Conservation (phyloP, 768 basidiomycete genomes). For the Psilocybe cubensis region DNA sequence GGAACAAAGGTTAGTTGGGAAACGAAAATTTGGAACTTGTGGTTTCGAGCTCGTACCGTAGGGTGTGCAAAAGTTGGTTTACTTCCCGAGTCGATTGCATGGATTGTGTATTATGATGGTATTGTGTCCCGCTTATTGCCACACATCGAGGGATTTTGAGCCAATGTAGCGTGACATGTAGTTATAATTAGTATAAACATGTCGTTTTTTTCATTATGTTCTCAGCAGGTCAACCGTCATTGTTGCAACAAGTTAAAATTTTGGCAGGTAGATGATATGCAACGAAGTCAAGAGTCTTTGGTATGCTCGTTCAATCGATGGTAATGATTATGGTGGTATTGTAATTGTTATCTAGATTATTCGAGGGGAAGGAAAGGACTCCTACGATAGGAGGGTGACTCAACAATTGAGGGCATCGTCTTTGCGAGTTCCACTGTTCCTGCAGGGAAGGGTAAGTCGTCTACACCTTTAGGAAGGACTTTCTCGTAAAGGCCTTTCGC, state of each 20-base stretch:
- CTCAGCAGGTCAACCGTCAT: too few relatives aligned
- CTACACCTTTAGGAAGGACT: conserved; percentile 81
- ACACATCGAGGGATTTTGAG: neutral
- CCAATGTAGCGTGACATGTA: neutral
- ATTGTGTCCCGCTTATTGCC: too few relatives aligned
- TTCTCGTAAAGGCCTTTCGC: conserved; percentile 75
- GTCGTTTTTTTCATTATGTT: too few relatives aligned
- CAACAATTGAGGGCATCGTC: conserved; percentile 64
- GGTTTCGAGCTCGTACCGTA: conserved; percentile 41
- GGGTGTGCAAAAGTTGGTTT: conserved; percentile 51
- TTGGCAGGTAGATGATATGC: too few relatives aligned
- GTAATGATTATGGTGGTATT: conserved; percentile 17
- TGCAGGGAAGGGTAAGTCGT: conserved; percentile 89
- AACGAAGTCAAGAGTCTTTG: too few relatives aligned
- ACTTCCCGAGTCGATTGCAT: conserved; percentile 27
- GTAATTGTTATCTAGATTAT: conserved; percentile 28
- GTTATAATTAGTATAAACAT: too few relatives aligned
- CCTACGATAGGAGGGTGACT: conserved; percentile 71
- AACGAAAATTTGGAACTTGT: neutral
- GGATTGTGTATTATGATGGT: too few relatives aligned
- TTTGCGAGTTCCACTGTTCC: conserved; percentile 80
- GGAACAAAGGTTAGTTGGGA: neutral
- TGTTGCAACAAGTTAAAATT: too few relatives aligned
- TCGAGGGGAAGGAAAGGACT: conserved; percentile 84
- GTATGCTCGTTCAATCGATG: neutral